phyloP scores from a whole-genome alignment of 306 rosid genomes.

The Potentilla sterilis region DNA sequence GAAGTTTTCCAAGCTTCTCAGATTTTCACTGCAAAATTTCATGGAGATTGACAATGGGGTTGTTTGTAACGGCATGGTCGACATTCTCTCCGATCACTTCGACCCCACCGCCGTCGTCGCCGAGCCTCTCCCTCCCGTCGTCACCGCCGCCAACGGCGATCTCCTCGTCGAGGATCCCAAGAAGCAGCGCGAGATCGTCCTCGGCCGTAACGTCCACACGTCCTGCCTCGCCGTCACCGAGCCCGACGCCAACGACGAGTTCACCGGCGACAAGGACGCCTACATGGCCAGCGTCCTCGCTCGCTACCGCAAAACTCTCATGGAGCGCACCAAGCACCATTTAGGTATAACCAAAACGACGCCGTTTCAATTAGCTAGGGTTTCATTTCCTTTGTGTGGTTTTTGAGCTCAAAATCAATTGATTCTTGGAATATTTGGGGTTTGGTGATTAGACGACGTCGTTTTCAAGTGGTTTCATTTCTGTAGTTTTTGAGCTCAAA shows the following conservation, averaged over 20 bases:
- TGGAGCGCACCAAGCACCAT: constrained; percentile 69
- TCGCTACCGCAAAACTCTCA: constrained; percentile 54
- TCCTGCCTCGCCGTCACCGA: constrained; percentile 59
- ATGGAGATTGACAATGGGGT: constrained; percentile 17
- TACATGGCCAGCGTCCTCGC: constrained; percentile 81
- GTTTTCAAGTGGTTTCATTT: no score
- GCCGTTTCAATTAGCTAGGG: neutral
- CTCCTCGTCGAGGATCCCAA: constrained; percentile 13
- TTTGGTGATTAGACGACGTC: no score
- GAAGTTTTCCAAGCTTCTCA: neutral
- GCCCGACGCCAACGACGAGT: constrained; percentile 71
- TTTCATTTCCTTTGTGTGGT: neutral
- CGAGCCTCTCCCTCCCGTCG: constrained; percentile 42
- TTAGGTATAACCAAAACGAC: constrained; percentile 39
- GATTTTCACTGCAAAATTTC: neutral
- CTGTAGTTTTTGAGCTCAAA: no score
- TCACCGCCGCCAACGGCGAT: constrained; percentile 5
- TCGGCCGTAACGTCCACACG: constrained; percentile 70
- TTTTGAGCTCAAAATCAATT: neutral
- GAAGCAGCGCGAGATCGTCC: constrained; percentile 41
- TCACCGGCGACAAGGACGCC: constrained; percentile 79
- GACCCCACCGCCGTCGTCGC: constrained; percentile 33
- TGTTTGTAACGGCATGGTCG: neutral
- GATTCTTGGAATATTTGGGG: neutral
- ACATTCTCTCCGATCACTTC: constrained; percentile 25